Conservation (phyloP, 1,284 basidiomycete genomes). For the Sporisorium scitamineum region DNA sequence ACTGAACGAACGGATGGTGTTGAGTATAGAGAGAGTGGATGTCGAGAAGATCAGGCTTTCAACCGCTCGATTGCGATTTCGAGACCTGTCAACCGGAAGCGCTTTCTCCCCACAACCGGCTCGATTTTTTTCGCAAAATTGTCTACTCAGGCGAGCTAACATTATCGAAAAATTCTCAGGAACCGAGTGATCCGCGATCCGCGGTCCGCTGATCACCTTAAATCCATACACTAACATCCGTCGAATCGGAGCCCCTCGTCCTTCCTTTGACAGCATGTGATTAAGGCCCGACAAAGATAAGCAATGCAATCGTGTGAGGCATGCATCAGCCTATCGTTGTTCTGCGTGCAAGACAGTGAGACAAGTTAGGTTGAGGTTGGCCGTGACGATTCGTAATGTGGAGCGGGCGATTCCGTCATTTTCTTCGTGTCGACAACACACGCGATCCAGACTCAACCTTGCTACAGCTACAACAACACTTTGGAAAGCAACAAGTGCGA, state of each 20-base stretch:
- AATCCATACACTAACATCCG: neutral
- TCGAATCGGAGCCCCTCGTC: no score
- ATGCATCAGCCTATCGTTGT: no score
- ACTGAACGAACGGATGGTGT: neutral
- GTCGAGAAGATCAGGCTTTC: constrained; percentile 7
- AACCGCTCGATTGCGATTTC: neutral
- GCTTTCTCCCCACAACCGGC: constrained; percentile 6
- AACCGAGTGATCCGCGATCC: neutral
- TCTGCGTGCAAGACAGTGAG: neutral
- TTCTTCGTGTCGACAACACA: neutral
- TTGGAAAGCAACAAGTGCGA: neutral
- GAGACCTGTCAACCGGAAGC: constrained; percentile 3
- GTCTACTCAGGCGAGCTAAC: neutral
- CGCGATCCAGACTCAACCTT: neutral
- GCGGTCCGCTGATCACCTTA: neutral
- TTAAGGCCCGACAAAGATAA: no score
- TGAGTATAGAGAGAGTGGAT: neutral
- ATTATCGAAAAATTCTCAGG: neutral
- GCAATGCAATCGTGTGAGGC: no score
- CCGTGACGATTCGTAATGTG: neutral
- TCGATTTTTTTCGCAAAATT: neutral
- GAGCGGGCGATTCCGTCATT: constrained; percentile 4
- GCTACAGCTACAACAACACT: neutral
- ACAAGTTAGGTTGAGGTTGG: neutral
- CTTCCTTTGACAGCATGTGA: no score